Conservation (phyloP, 129 eudicot genomes). For the Smallanthus sonchifolius region DNA sequence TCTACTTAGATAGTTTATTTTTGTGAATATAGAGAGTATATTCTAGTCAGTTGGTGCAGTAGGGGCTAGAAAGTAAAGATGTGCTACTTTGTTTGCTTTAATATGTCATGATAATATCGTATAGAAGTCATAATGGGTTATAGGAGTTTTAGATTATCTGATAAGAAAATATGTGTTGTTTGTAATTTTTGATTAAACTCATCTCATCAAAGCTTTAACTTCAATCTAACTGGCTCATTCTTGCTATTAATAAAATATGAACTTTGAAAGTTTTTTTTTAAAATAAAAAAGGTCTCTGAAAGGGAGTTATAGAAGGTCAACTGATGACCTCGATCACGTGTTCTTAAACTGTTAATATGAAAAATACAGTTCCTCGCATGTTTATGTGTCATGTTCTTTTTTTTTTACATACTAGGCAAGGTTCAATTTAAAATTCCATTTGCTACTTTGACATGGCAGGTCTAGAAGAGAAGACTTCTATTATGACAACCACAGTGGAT, state of each 20-base stretch:
- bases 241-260: neutral
- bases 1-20: neutral
- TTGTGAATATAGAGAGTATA: neutral
- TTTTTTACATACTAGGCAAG: neutral
- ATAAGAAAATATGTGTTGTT: neutral
- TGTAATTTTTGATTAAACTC: neutral
- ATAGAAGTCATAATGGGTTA: neutral
- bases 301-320: neutral
- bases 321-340: neutral
- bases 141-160: neutral
- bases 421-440: constrained; percentile 4
- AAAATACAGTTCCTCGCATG: neutral
- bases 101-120: neutral
- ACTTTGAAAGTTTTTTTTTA: neutral
- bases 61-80: neutral
- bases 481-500: constrained; percentile 30
- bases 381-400: neutral
- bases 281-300: neutral
- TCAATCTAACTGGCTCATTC: too few species aligned
- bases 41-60: neutral
- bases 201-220: neutral
- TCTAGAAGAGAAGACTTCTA: constrained; percentile 50
- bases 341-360: neutral
- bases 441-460: constrained; percentile 37
- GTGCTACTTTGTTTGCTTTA: neutral